These are phyloP conservation scores for Rhododendron henanense DNA, from an alignment of 148 eudicot species.

Conservation along the genomic window DNA sequence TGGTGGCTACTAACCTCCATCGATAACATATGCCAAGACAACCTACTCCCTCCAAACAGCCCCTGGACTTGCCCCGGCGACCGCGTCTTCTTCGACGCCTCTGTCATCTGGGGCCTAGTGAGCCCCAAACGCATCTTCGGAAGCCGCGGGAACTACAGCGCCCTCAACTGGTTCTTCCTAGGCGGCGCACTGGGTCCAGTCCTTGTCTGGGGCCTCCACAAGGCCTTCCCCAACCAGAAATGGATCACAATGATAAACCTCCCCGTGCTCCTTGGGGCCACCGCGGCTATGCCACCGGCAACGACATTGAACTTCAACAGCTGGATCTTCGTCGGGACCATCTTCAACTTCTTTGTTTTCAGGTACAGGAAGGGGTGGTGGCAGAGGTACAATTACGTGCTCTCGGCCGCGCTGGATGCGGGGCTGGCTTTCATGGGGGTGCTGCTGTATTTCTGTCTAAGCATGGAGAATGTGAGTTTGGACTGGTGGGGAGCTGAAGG, in stretches of 20 bases:
- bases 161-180: constrained; percentile 62
- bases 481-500: constrained; percentile 48
- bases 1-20: constrained; percentile 53
- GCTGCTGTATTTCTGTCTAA: constrained; percentile 31
- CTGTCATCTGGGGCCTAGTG: constrained; percentile 64
- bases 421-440: constrained; percentile 61
- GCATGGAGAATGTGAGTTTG: constrained; percentile 16
- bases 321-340: constrained; percentile 46
- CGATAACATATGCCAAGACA: constrained; percentile 38
- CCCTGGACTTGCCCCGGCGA: constrained; percentile 65
- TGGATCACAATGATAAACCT: constrained; percentile 59
- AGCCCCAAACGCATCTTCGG: constrained; percentile 58
- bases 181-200: constrained; percentile 47
- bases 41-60: constrained; percentile 31
- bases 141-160: constrained; percentile 36
- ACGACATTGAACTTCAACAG: constrained; percentile 41
- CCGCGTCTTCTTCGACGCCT: constrained; percentile 63
- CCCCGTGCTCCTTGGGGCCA: constrained; percentile 56
- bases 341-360: constrained; percentile 51
- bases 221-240: constrained; percentile 35
- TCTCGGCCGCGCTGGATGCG: constrained; percentile 59
- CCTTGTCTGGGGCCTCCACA: constrained; percentile 41
- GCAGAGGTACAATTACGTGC: constrained; percentile 60
- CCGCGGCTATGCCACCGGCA: constrained; percentile 56
- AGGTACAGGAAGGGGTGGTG: constrained; percentile 54